These are phyloP conservation scores for Leishmania tarentolae DNA, from an alignment of 208 protist species.

Conservation along the genomic window DNA sequence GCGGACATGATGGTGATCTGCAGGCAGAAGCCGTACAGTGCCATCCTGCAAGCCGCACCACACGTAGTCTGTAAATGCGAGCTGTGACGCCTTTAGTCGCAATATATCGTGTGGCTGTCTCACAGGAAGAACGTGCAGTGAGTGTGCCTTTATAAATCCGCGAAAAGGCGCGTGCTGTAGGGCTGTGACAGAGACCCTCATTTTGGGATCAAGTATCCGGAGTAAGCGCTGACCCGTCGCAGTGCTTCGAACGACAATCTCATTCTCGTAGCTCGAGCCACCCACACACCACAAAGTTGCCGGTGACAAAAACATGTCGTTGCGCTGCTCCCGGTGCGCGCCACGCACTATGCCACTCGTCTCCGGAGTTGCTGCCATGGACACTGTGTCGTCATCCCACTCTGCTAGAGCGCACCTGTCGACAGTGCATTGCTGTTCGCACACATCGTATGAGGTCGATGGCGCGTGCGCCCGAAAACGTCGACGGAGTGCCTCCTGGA, in stretches of 20 bases:
- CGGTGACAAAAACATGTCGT: constrained; percentile 30
- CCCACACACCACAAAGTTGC: constrained; percentile 63
- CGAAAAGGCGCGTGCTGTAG: constrained; percentile 83
- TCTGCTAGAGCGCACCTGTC: not conserved
- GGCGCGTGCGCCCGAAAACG: constrained; percentile 33
- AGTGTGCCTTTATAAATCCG: constrained; percentile 64
- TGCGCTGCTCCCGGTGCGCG: constrained; percentile 24
- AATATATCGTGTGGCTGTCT: constrained; percentile 61
- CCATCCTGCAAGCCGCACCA: constrained; percentile 89
- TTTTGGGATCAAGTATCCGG: constrained; percentile 69
- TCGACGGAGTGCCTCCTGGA: constrained; percentile 43
- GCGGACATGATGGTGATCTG: constrained; percentile 50
- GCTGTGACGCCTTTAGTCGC: constrained; percentile 49
- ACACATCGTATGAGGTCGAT: constrained; percentile 22
- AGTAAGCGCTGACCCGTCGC: constrained; percentile 53
- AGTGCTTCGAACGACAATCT: constrained; percentile 57
- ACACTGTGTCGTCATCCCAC: constrained; percentile 20
- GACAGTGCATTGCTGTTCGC: constrained; percentile 20
- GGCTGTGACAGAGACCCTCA: constrained; percentile 58
- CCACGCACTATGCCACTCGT: constrained; percentile 4
- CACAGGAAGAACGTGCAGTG: constrained; percentile 69
- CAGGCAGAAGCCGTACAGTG: constrained; percentile 76
- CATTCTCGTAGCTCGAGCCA: constrained; percentile 47
- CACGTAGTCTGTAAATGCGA: constrained; percentile 86
- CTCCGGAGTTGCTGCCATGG: constrained; percentile 7